A percentile compares a stretch with the other conserved stretches of the same genome.
Conservation (phyloP, 2,329 filamentous ascomycete genomes). For the Neocucurbitaria cava region DNA sequence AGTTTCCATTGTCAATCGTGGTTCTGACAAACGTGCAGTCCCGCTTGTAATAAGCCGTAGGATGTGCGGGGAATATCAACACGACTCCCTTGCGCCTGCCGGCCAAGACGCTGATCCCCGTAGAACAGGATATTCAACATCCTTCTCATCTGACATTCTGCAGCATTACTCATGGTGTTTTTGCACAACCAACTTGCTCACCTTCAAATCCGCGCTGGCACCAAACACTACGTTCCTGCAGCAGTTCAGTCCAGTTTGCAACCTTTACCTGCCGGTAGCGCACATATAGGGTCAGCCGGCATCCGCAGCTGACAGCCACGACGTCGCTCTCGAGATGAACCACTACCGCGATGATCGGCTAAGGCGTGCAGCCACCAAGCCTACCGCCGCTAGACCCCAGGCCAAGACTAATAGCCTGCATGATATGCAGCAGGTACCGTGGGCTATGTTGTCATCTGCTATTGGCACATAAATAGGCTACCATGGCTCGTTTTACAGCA, state of each 20-base stretch:
- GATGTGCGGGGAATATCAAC: constrained; percentile 17
- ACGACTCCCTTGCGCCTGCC: constrained; percentile 3
- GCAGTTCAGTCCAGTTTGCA: background rate
- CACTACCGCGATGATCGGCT: constrained; percentile 29
- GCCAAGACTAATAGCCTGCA: constrained; percentile 26
- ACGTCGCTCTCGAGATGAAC: constrained; percentile 2
- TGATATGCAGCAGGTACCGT: constrained; percentile 14
- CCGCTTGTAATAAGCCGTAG: background rate
- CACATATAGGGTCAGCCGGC: constrained; percentile 15
- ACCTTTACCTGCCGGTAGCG: constrained; percentile 1
- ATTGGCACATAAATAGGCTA: constrained; percentile 29
- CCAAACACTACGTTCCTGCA: constrained; percentile 1
- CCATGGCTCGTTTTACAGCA: background rate
- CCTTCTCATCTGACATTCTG: constrained; percentile 24
- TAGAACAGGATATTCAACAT: constrained; percentile 11
- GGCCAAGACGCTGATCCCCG: constrained; percentile 19
- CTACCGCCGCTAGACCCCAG: constrained; percentile 32
- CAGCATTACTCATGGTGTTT: constrained; percentile 21
- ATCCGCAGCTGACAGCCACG: constrained; percentile 9
- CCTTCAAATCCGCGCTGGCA: background rate
- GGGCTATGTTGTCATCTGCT: constrained; percentile 19
- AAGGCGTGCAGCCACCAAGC: constrained; percentile 30
- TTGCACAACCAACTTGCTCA: constrained; percentile 16
- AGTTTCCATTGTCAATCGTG: background rate
- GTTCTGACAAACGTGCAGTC: background rate